phyloP scores from a whole-genome alignment of 1,284 basidiomycete species.

The Fistulinella cinereoalba region DNA sequence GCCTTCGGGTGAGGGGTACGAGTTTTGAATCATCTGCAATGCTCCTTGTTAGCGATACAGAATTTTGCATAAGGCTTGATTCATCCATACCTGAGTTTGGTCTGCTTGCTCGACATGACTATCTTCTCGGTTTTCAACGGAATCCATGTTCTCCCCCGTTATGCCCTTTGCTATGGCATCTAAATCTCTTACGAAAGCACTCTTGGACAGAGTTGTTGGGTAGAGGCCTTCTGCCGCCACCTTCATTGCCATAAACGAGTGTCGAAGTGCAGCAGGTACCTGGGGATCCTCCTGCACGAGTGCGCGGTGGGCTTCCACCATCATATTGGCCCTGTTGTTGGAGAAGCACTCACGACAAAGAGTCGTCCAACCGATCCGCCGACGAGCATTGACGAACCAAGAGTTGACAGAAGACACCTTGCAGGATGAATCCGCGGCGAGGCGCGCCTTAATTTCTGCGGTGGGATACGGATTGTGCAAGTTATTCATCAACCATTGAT shows the following conservation, averaged over 20 bases:
- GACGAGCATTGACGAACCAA: conserved; percentile 50
- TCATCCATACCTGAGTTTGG: conserved; percentile 5
- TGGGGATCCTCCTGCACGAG: conserved; percentile 34
- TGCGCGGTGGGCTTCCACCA: conserved; percentile 42
- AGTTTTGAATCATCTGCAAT: conserved; percentile 5
- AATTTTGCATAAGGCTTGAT: background rate
- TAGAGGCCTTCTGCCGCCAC: conserved; percentile 34
- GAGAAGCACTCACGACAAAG: conserved; percentile 39
- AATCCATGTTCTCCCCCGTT: conserved; percentile 13
- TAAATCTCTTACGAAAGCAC: conserved; percentile 26
- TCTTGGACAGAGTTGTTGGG: conserved; percentile 27
- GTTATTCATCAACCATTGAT: conserved; percentile 42
- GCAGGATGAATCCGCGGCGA: conserved; percentile 9
- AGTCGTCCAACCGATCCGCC: conserved; percentile 52
- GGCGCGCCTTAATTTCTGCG: conserved; percentile 21
- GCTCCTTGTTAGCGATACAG: background rate
- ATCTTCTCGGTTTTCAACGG: no score
- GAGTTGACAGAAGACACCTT: conserved; percentile 34
- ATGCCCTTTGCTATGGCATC: conserved; percentile 29
- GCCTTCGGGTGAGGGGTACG: conserved; percentile 14
- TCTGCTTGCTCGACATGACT: background rate
- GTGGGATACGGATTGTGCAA: conserved; percentile 52
- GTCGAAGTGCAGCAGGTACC: conserved; percentile 26
- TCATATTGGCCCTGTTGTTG: conserved; percentile 37
- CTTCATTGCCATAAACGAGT: conserved; percentile 38